A percentile compares a stretch with the other conserved stretches of the same genome.
phyloP scores from a whole-genome alignment of 208 protist genomes.

The Phytomonas sp. region DNA sequence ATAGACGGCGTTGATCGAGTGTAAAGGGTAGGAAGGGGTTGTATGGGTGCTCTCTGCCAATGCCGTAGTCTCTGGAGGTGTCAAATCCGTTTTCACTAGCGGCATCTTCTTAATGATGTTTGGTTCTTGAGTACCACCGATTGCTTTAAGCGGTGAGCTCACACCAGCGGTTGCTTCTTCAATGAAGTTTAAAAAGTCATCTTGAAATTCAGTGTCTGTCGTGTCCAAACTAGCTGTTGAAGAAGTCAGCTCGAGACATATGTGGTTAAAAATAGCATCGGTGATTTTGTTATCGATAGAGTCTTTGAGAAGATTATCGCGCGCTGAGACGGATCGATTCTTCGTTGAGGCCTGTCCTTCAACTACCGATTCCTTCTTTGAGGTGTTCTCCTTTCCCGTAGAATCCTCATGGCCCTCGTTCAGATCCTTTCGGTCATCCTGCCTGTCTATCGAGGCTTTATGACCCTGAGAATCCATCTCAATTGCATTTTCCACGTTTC shows the following conservation, averaged over 20 bases:
- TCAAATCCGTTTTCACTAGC: not conserved
- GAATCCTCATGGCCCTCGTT: not conserved
- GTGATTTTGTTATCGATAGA: not conserved
- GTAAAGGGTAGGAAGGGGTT: not conserved
- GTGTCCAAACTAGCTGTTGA: not conserved
- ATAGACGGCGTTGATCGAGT: not conserved
- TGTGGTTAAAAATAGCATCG: not conserved
- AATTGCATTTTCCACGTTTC: not conserved
- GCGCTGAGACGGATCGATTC: not conserved
- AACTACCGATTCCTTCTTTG: not conserved
- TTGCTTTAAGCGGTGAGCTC: not conserved
- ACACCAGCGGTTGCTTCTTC: not conserved
- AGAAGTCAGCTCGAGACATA: not conserved
- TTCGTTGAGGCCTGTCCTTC: not conserved
- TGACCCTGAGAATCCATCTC: not conserved
- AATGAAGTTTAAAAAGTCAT: not conserved
- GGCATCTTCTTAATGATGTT: not conserved
- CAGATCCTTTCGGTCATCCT: not conserved
- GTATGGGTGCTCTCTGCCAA: not conserved
- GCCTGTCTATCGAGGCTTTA: not conserved
- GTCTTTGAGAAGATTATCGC: not conserved
- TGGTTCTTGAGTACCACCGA: not conserved
- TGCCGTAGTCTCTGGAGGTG: not conserved
- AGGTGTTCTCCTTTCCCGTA: not conserved
- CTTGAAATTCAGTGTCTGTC: not conserved